phyloP scores from a whole-genome alignment of 345 rosid species.

The Raphanus raphanistrum region DNA sequence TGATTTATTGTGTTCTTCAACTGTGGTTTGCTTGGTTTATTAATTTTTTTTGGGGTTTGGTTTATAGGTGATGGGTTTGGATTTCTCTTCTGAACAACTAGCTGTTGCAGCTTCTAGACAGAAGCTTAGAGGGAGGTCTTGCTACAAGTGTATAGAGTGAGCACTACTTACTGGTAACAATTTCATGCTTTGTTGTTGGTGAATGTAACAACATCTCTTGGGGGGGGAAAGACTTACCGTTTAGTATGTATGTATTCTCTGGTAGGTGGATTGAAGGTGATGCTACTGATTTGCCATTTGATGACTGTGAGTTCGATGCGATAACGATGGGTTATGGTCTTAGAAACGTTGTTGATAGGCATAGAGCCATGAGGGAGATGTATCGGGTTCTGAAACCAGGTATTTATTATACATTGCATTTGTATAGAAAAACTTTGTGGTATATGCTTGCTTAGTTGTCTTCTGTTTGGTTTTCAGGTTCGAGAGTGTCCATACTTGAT shows the following conservation, averaged over 20 bases:
- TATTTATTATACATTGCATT: constrained; percentile 10
- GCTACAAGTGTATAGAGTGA: constrained; percentile 86
- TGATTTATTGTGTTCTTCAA: not conserved
- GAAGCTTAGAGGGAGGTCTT: constrained; percentile 45
- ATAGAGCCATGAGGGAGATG: constrained; percentile 62
- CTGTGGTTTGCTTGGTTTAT: not conserved
- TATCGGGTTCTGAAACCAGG: constrained; percentile 82
- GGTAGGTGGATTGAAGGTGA: constrained; percentile 81
- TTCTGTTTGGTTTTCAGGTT: constrained; percentile 47
- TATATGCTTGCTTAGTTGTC: not conserved
- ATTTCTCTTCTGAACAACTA: constrained; percentile 76
- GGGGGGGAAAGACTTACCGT: not conserved
- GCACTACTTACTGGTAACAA: constrained; percentile 55
- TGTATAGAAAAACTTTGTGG: not conserved
- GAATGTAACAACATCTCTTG: not conserved
- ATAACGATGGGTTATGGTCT: constrained; percentile 90
- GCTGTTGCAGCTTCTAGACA: constrained; percentile 69
- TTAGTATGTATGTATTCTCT: not conserved
- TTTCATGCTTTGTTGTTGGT: constrained; percentile 25
- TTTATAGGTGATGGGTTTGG: constrained; percentile 71
- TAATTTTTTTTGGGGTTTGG: not conserved
- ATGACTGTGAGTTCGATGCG: constrained; percentile 69
- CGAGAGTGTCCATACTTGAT: constrained; percentile 73
- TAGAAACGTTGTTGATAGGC: constrained; percentile 66
- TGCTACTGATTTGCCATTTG: constrained; percentile 71